These are phyloP conservation scores for Colletotrichum ledebouriae DNA, from an alignment of 2,329 filamentous ascomycete genomes.

Conservation along the genomic window DNA sequence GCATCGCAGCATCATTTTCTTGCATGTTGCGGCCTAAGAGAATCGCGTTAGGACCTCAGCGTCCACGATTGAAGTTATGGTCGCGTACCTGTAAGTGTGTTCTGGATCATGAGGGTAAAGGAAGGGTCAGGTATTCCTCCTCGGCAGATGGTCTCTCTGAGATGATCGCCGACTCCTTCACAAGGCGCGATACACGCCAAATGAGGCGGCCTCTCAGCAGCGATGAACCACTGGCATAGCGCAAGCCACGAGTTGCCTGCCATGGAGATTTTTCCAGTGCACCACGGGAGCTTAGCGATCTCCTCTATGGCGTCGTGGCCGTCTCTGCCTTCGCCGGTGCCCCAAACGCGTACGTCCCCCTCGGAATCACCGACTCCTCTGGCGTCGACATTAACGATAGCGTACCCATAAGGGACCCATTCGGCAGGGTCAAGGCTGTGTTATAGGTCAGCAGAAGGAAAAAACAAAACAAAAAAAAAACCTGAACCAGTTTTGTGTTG, in stretches of 20 bases:
- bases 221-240: slow-evolving; percentile 24
- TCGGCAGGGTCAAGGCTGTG: slow-evolving; percentile 26
- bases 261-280: slow-evolving; percentile 13
- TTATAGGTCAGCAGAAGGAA: background rate
- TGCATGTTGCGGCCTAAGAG: slow-evolving; percentile 4
- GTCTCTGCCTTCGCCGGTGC: slow-evolving; percentile 22
- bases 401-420: slow-evolving; percentile 20
- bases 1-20: slow-evolving; percentile 9
- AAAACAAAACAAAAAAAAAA: too few relatives aligned
- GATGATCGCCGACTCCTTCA: slow-evolving; percentile 21
- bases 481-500: too few relatives aligned
- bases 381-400: slow-evolving; percentile 23
- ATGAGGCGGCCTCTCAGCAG: slow-evolving; percentile 22
- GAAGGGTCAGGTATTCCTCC: slow-evolving; percentile 1
- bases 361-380: slow-evolving; percentile 22
- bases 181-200: slow-evolving; percentile 20
- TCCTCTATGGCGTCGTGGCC: slow-evolving; percentile 29
- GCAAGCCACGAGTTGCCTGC: slow-evolving; percentile 25
- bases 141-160: background rate
- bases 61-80: fast-evolving
- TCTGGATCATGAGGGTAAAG: background rate
- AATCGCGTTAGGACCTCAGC: fast-evolving
- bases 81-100: background rate
- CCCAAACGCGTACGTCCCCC: slow-evolving; percentile 9
- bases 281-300: slow-evolving; percentile 27